Conservation (phyloP, 1,139 yeast species). For the Suhomyces panamericanus region DNA sequence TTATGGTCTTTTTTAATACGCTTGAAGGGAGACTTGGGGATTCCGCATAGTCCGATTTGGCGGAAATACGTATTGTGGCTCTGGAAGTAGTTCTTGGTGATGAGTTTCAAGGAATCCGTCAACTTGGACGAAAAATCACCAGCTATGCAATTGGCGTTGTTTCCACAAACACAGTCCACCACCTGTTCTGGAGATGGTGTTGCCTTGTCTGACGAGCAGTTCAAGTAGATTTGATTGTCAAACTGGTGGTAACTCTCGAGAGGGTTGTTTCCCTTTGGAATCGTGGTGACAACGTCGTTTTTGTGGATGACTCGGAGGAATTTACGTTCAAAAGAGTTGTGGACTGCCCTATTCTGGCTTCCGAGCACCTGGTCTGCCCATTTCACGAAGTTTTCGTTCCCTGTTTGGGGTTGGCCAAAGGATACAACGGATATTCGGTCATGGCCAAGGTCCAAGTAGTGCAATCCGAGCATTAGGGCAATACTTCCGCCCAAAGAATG, state of each 20-base stretch:
- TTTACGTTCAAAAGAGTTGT: constrained; percentile 28
- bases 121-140: constrained; percentile 29
- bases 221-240: constrained; percentile 48
- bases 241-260: constrained; percentile 39
- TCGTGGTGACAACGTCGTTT: constrained; percentile 45
- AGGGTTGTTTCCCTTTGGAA: constrained; percentile 36
- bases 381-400: constrained; percentile 39
- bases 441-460: constrained; percentile 38
- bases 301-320: constrained; percentile 47
- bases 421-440: constrained; percentile 39
- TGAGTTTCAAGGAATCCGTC: constrained; percentile 12
- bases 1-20: background rate
- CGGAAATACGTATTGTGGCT: constrained; percentile 52
- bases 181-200: constrained; percentile 32
- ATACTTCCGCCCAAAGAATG: constrained; percentile 57
- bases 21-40: constrained; percentile 11
- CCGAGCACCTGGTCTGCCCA: constrained; percentile 42
- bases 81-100: constrained; percentile 28
- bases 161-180: constrained; percentile 33
- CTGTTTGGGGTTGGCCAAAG: constrained; percentile 55
- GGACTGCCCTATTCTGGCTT: constrained; percentile 24
- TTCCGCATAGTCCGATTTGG: constrained; percentile 49
- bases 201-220: constrained; percentile 31
- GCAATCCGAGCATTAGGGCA: constrained; percentile 40
- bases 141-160: constrained; percentile 39